Conservation (phyloP, 306 rosid genomes). For the Fagus crenata region DNA sequence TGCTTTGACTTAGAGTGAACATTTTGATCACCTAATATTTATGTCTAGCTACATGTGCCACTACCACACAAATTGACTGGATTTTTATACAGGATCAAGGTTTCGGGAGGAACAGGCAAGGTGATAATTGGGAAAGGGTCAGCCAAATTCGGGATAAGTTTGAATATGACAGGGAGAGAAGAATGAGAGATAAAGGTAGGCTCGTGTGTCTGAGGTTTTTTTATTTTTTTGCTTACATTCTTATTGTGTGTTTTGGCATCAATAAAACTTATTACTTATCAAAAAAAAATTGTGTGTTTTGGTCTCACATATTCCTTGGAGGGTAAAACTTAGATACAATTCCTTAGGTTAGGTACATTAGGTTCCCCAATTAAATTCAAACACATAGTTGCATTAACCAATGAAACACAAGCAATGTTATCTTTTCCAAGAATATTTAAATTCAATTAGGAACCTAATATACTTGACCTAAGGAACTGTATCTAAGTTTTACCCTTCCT, state of each 20-base stretch:
- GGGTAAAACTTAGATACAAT: no score
- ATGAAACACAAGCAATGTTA: no score
- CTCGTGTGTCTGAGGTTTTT: constrained; percentile 13
- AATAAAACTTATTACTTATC: neutral
- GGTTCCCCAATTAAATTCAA: no score
- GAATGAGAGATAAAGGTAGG: constrained; percentile 92
- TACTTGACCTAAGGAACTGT: no score
- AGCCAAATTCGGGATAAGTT: constrained; percentile 80
- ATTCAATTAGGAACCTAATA: no score
- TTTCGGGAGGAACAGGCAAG: constrained; percentile 49
- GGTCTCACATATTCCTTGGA: no score
- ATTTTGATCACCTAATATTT: constrained; percentile 12
- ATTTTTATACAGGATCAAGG: constrained; percentile 60
- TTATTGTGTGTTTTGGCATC: constrained; percentile 6
- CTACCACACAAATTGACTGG: constrained; percentile 26
- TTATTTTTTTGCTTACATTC: constrained; percentile 4
- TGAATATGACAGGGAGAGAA: constrained; percentile 87
- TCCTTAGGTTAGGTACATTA: no score
- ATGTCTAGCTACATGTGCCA: constrained; percentile 6
- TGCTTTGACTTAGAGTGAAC: constrained; percentile 2
- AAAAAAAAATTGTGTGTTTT: no score
- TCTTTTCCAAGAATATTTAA: no score
- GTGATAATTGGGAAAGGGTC: constrained; percentile 65
- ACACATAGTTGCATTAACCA: no score
- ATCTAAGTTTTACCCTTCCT: neutral